phyloP scores from a whole-genome alignment of 2,329 filamentous ascomycete genomes.

The Gnomoniopsis smithogilvyi region DNA sequence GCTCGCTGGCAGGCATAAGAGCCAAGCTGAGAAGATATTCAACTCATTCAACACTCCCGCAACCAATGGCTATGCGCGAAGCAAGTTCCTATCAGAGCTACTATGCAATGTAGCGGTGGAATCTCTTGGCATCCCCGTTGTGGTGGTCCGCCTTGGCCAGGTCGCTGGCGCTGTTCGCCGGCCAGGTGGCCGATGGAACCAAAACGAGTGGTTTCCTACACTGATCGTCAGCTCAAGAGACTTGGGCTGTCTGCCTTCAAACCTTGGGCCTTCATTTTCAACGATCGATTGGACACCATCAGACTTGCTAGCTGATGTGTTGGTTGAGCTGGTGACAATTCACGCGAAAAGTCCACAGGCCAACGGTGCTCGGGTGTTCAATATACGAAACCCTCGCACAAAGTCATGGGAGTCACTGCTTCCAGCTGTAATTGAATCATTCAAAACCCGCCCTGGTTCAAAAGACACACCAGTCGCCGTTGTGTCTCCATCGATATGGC shows the following conservation, averaged over 20 bases:
- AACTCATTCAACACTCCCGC: neutral
- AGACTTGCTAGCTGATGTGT: neutral
- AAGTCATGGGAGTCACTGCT: conserved; percentile 1
- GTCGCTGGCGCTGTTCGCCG: conserved; percentile 25
- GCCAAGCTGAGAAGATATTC: neutral
- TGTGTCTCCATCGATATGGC: conserved; percentile 1
- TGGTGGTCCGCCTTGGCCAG: conserved; percentile 33
- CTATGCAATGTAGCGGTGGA: conserved; percentile 27
- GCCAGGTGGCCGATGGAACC: conserved; percentile 1
- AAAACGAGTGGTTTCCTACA: conserved; percentile 6
- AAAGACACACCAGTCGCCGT: neutral
- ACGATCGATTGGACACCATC: conserved; percentile 1
- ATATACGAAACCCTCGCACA: conserved; percentile 2
- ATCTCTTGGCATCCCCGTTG: conserved; percentile 23
- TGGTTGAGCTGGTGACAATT: neutral
- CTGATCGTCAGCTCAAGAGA: neutral
- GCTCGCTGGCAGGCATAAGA: neutral
- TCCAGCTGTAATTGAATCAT: neutral
- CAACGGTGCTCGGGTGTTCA: neutral
- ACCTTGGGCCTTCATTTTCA: neutral
- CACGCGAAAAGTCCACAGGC: neutral
- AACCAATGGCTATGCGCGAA: conserved; percentile 30
- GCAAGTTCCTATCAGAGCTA: conserved; percentile 35
- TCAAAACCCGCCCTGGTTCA: neutral
- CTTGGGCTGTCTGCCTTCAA: neutral